Evolutionary conservation across 202 grass and related monocot genomes (phyloP).

Genomic region (Elaeis oleifera): DNA sequence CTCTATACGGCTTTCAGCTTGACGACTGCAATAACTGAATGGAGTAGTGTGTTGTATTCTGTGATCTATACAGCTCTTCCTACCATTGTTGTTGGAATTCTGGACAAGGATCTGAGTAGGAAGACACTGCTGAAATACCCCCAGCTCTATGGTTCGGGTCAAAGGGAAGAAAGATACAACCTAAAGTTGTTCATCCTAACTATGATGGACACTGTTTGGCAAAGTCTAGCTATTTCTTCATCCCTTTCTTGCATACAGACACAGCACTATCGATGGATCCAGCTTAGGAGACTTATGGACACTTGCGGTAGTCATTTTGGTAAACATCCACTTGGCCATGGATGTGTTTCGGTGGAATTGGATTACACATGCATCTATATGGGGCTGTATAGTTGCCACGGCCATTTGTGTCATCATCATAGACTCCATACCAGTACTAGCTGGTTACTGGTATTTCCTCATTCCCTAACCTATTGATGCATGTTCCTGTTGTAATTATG

Average conservation of each 20-base stretch:
- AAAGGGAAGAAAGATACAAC: conserved; percentile 84
- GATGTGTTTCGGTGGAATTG: conserved; percentile 93
- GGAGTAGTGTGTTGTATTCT: conserved; percentile 87
- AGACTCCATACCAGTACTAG: conserved; percentile 58
- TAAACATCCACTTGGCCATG: conserved; percentile 82
- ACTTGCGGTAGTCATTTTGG: conserved; percentile 78
- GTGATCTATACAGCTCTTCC: conserved; percentile 83
- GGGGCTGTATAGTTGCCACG: conserved; percentile 86
- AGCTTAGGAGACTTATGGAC: conserved; percentile 83
- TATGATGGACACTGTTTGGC: conserved; percentile 83
- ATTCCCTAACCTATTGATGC: not conserved
- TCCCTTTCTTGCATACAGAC: conserved; percentile 79
- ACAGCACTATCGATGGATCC: conserved; percentile 52
- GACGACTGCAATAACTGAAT: conserved; percentile 93
- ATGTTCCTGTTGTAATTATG: too few relatives aligned
- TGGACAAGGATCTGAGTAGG: conserved; percentile 82
- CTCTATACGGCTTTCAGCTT: conserved; percentile 80
- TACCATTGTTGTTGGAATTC: conserved; percentile 77
- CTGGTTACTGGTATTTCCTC: conserved; percentile 74
- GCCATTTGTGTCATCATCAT: conserved; percentile 81
- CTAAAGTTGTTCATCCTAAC: conserved; percentile 70
- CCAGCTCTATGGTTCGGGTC: conserved; percentile 75
- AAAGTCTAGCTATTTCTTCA: conserved; percentile 68
- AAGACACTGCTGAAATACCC: conserved; percentile 81
- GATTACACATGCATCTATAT: conserved; percentile 69